Evolutionary conservation across 345 rosid genomes (phyloP).

Genomic region (Rhodomyrtus tomentosa): DNA sequence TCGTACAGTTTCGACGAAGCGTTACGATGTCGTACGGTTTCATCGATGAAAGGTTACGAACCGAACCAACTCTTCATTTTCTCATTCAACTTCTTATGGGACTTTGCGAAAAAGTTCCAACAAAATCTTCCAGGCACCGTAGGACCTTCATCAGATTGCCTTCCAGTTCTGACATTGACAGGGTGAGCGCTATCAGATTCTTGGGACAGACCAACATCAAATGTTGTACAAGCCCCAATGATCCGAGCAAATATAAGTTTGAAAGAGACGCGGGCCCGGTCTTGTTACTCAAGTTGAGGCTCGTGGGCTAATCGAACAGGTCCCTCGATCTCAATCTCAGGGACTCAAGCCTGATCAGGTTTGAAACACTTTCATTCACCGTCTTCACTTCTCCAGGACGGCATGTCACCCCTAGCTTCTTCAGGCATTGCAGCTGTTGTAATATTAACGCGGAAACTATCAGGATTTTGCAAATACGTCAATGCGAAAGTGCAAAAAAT

Average conservation of each 20-base stretch:
- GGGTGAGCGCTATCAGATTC: conserved; percentile 12
- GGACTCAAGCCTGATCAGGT: neutral
- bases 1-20: too few relatives aligned
- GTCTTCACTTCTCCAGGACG: neutral
- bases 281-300: neutral
- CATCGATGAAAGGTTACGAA: too few relatives aligned
- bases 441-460: too few relatives aligned
- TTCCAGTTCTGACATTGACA: conserved; percentile 16
- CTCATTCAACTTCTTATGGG: too few relatives aligned
- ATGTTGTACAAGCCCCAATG: neutral
- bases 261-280: neutral
- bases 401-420: conserved; percentile 23
- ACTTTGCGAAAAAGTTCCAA: too few relatives aligned
- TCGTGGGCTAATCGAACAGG: conserved; percentile 7
- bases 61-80: too few relatives aligned
- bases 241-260: conserved; percentile 24
- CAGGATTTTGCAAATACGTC: too few relatives aligned
- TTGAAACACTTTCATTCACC: neutral
- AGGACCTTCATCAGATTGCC: conserved; percentile 8
- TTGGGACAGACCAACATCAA: neutral
- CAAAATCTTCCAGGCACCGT: too few relatives aligned
- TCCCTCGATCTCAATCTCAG: conserved; percentile 21
- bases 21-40: too few relatives aligned
- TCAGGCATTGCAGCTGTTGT: conserved; percentile 4
- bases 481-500: too few relatives aligned